Evolutionary conservation across 2,329 filamentous ascomycete genomes (phyloP), one percentile per base, ranked within the genome.

Genomic region (Verticillium nonalfalfae): DNA sequence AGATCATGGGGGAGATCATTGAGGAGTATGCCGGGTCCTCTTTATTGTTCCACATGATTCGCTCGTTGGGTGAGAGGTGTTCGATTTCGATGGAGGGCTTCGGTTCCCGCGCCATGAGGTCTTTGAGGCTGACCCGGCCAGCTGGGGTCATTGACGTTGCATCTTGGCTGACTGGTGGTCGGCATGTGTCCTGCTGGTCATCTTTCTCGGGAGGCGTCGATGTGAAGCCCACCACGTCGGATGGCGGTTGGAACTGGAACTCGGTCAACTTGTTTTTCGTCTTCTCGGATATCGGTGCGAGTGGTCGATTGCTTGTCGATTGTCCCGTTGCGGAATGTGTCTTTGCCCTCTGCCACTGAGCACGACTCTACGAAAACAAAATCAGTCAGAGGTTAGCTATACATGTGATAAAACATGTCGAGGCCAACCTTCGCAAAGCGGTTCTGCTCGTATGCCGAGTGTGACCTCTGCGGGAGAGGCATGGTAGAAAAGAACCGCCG

Each of bases 251-350:
- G 65, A 85, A 88, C 61, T 84, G 83, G 68, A 84, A 85, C 36
- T 75, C 74, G 62, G 81, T 82, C 36, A 89, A 77, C 68, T 88
- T 89, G 64, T 76, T 83, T 69, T 84, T 88, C 11, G 86, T 86
- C 9, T 77, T 77, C 36, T 83, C 78, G 45, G 86, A 88, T 13
- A 86, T 77, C 18, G 81, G 79, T 36, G 78, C 75, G 7, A 81
- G 71, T 45, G 78, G 71, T 75, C 11, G 74, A 52, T 52, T 59
- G 38, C 68, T 73, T 40, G 72, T 73, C 21, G 71, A 71, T 61
- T 75, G 70, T 56, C 69, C 67, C 50, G 72, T 73, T 56, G 75
- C 70, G 5, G 82, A 78, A 68, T 84, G 77, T 69, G 80, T 85
- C 66, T 79, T 81, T 35, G 81, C 80, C 67, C 83, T 78, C 67